Evolutionary conservation across 768 basidiomycete species (phyloP), one percentile per base, ranked within the genome.

Genomic region (Mycena capillaripes): DNA sequence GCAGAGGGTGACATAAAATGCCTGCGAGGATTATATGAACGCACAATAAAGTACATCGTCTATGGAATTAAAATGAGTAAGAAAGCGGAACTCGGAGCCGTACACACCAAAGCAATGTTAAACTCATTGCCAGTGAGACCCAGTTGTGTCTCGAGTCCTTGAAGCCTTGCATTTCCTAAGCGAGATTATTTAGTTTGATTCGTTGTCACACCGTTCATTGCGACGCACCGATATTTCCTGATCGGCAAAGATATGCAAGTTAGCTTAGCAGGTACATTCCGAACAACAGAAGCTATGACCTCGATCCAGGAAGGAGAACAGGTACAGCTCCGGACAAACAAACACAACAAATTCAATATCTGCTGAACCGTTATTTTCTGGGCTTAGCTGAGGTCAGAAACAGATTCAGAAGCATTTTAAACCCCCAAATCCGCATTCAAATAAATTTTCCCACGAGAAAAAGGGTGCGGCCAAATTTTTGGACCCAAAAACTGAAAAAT

Each of bases 21-120:
- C 23, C 72, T 19, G 21, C 21, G 32, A 29, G 29, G 29, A 8
- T 25, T 42, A 60, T 27, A 40, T 30, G 11, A 46, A n/a, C 21
- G 16, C 76, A 92, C 92, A 48, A 93, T 87, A 77, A 92, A 93
- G 76, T 87, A 93, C 88, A 91, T 90, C 0, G 91, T 92, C 91
- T 93, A 62, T 8, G 34, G 32, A 29, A n/a, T n/a, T n/a, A n/a
- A n/a, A 64, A 25, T 63, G 14, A 58, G 42, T 8, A 3, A 59
- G 38, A 3, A 40, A 32, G 19, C 66, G n/a, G n/a, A n/a, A n/a
- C n/a, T 29, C 6, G 21, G 1, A 21, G 3, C 30, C 10, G 6
- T 1, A 56, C 58, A 60, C 55, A 92, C 92, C 78, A 93, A 78
- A 0, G 91, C 91, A 44, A 92, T 88, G 71, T 93, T 93, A 72